A percentile compares a stretch with the other conserved stretches of the same genome.
These are phyloP conservation scores for Neofusicoccum sp. DNA, from an alignment of 2,329 filamentous ascomycete species.

Conservation along the genomic window DNA sequence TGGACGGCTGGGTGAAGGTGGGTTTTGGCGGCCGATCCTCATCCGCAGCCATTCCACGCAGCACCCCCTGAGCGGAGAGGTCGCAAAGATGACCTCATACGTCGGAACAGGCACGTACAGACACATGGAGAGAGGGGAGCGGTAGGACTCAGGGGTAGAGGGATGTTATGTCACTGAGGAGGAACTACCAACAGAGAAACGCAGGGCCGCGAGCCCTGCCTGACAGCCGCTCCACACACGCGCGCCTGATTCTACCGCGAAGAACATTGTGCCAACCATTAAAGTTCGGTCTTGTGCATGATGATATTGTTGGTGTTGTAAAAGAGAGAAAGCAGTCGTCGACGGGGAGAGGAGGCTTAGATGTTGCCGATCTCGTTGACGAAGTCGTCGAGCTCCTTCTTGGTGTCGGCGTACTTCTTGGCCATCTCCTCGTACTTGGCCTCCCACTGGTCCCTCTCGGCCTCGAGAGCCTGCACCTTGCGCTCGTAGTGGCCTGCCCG, in stretches of 20 bases:
- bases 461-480: slow-evolving; percentile 96
- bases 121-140: background rate
- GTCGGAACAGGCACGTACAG: background rate
- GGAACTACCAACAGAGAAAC: slow-evolving; percentile 23
- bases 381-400: slow-evolving; percentile 91
- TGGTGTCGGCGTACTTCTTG: slow-evolving; percentile 77
- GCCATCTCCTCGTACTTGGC: slow-evolving; percentile 96
- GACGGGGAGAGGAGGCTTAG: slow-evolving; percentile 50
- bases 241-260: slow-evolving; percentile 2
- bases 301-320: slow-evolving; percentile 6
- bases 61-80: background rate
- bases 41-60: background rate
- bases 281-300: slow-evolving; percentile 6
- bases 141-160: slow-evolving; percentile 14
- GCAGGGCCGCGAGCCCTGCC: slow-evolving; percentile 10
- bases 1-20: background rate
- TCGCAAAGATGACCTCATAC: background rate
- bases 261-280: slow-evolving; percentile 13
- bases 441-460: slow-evolving; percentile 91
- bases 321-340: slow-evolving; percentile 1
- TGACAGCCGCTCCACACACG: slow-evolving; percentile 1
- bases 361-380: slow-evolving; percentile 91
- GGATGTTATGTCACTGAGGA: slow-evolving; percentile 18
- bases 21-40: background rate
- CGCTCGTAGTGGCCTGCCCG: slow-evolving; percentile 99